Conservation (phyloP, 2,329 filamentous ascomycete species). For the Cercospora sp. region DNA sequence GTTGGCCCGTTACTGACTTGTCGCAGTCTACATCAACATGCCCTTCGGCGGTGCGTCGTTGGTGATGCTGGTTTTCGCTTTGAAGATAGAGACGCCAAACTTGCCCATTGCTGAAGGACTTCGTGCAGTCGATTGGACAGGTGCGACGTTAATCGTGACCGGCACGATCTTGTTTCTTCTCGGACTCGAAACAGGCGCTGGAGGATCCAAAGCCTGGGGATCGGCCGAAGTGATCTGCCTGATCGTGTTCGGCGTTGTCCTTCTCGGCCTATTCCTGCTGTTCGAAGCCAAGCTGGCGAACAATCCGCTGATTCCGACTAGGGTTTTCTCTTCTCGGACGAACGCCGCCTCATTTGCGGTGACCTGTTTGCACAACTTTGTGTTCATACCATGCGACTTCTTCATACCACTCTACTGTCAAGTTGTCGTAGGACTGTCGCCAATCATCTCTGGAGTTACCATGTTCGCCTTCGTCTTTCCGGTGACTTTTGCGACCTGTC, state of each 20-base stretch:
- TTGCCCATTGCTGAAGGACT: slow-evolving; percentile 63
- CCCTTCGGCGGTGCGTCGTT: slow-evolving; percentile 61
- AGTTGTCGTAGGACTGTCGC: slow-evolving; percentile 60
- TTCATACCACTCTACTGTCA: slow-evolving; percentile 76
- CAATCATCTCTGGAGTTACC: slow-evolving; percentile 60
- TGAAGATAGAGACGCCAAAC: slow-evolving; percentile 64
- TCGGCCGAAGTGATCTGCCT: slow-evolving; percentile 57
- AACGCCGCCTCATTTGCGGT: slow-evolving; percentile 58
- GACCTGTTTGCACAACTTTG: slow-evolving; percentile 51
- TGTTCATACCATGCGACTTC: slow-evolving; percentile 65
- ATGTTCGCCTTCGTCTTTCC: slow-evolving; percentile 59
- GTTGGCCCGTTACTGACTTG: not conserved
- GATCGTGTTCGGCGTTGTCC: slow-evolving; percentile 52
- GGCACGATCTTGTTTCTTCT: slow-evolving; percentile 55
- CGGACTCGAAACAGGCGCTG: slow-evolving; percentile 55
- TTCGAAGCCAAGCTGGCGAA: slow-evolving; percentile 64
- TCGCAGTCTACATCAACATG: slow-evolving; percentile 38
- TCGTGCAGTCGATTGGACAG: slow-evolving; percentile 64
- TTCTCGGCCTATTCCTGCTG: slow-evolving; percentile 56
- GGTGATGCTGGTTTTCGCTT: slow-evolving; percentile 58
- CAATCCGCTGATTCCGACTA: slow-evolving; percentile 68
- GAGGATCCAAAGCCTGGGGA: slow-evolving; percentile 53
- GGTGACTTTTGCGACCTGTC: slow-evolving; percentile 48
- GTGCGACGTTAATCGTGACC: slow-evolving; percentile 47
- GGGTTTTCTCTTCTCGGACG: slow-evolving; percentile 58